Evolutionary conservation across 768 basidiomycete genomes (phyloP).

Genomic region (Hortiboletus flavorubellus): DNA sequence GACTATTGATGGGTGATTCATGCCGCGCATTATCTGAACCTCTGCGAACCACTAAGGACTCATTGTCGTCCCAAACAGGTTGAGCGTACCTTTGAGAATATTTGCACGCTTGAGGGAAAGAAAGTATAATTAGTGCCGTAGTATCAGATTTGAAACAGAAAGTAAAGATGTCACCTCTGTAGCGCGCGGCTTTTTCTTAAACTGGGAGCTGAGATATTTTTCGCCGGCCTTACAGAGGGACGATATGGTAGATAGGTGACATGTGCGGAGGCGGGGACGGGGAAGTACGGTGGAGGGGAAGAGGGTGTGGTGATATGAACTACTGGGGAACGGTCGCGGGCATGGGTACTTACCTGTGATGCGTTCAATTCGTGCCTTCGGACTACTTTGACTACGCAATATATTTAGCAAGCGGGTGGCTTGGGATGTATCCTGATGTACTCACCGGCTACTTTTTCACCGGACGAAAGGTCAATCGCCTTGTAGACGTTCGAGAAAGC

Average conservation of each 20-base stretch:
- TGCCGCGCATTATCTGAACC: slow-evolving; percentile 99
- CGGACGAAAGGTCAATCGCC: slow-evolving; percentile 71
- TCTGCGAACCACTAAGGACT: slow-evolving; percentile 45
- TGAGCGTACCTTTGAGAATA: slow-evolving; percentile 78
- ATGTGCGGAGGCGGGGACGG: slow-evolving; percentile 16
- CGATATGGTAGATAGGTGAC: slow-evolving; percentile 20
- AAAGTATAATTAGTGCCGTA: slow-evolving; percentile 18
- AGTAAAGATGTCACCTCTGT: slow-evolving; percentile 73
- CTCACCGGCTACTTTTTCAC: slow-evolving; percentile 80
- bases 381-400: slow-evolving; percentile 78
- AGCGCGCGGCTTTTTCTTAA: slow-evolving; percentile 96
- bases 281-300: slow-evolving; percentile 18
- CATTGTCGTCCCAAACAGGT: not conserved
- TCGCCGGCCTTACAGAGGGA: slow-evolving; percentile 69
- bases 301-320: slow-evolving; percentile 24
- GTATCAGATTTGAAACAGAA: slow-evolving; percentile 18
- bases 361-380: slow-evolving; percentile 90
- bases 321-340: slow-evolving; percentile 20
- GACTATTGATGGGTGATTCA: slow-evolving; percentile 87
- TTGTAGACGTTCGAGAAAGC: slow-evolving; percentile 99
- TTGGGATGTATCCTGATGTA: not conserved
- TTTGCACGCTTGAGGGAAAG: slow-evolving; percentile 74
- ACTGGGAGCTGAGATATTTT: slow-evolving; percentile 89
- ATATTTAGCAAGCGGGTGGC: slow-evolving; percentile 4
- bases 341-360: slow-evolving; percentile 69